Percentiles rank a stretch among this genome's conserved stretches.
Conservation (phyloP, 352 stramenopile species). For the Phytophthora lateralis region DNA sequence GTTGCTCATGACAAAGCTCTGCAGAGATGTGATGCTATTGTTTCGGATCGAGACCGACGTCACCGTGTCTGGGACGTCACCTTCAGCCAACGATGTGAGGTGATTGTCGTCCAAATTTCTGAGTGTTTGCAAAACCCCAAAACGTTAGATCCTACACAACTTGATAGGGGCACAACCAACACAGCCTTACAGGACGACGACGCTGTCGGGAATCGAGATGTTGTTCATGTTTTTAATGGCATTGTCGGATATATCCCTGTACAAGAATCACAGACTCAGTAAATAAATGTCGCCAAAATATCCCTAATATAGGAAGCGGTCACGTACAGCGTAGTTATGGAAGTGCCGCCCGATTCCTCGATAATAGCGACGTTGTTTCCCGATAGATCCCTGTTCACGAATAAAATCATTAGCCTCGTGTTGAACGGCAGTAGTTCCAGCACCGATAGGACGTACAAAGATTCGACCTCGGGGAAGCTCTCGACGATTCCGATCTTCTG, state of each 20-base stretch:
- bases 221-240: conserved; percentile 25
- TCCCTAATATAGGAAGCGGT: not conserved
- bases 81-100: conserved; percentile 18
- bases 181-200: conserved; percentile 28
- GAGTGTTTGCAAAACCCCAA: conserved; percentile 6
- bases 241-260: conserved; percentile 38
- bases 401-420: conserved; percentile 5
- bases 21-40: conserved; percentile 42
- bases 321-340: conserved; percentile 30
- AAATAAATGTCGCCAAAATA: not conserved
- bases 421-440: not conserved
- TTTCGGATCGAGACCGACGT: conserved; percentile 44
- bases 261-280: conserved; percentile 3
- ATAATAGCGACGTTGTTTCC: conserved; percentile 28
- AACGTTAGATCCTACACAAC: conserved; percentile 1
- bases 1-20: conserved; percentile 28
- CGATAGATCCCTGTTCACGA: conserved; percentile 28
- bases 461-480: conserved; percentile 37
- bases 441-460: conserved; percentile 20
- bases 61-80: conserved; percentile 24
- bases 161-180: not conserved
- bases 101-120: conserved; percentile 35
- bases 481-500: conserved; percentile 28
- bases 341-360: conserved; percentile 7
- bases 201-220: conserved; percentile 31